Percentiles rank a stretch among this genome's conserved stretches.
Conservation (phyloP, 2,329 filamentous ascomycete genomes). For the Fusarium paranaense region DNA sequence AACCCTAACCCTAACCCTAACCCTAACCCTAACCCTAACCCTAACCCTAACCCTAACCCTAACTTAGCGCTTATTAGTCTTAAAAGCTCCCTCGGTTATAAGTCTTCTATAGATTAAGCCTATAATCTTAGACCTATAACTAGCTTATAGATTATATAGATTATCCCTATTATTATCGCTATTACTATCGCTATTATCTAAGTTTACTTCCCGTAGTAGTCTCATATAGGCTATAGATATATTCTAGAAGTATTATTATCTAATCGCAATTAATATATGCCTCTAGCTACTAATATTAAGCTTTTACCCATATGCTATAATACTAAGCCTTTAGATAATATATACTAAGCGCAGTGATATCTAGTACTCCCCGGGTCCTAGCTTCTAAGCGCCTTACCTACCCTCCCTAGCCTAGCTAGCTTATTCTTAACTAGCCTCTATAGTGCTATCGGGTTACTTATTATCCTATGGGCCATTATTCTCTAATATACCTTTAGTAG, state of each 20-base stretch:
- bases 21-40: too few species aligned
- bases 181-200: too few species aligned
- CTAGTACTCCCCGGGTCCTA: background rate
- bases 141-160: too few species aligned
- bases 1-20: too few species aligned
- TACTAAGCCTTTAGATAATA: background rate
- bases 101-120: too few species aligned
- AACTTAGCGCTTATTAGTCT: too few species aligned
- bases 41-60: too few species aligned
- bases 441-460: background rate
- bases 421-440: background rate
- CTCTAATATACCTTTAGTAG: rapidly evolving
- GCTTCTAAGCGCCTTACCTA: background rate
- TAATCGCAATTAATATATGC: background rate
- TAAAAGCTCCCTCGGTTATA: too few species aligned
- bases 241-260: background rate
- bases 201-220: background rate
- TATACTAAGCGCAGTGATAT: background rate
- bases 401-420: background rate
- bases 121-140: too few species aligned
- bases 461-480: background rate
- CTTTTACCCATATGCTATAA: background rate
- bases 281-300: background rate
- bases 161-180: too few species aligned
- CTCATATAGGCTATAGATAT: background rate